phyloP scores from a whole-genome alignment of 768 basidiomycete species.

The Tylopilus felleus region DNA sequence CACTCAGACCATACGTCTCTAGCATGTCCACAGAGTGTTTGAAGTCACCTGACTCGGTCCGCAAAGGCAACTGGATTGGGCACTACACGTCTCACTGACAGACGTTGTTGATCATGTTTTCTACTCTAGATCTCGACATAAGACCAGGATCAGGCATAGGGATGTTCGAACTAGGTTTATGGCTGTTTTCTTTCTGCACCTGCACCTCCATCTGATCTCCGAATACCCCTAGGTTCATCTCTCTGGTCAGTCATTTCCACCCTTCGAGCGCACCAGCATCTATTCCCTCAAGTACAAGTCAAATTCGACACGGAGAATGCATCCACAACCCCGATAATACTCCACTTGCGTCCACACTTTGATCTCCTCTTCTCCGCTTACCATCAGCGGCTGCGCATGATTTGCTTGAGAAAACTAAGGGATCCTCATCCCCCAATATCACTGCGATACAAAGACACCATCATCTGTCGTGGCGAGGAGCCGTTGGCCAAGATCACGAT shows the following conservation, averaged over 20 bases:
- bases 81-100: not conserved
- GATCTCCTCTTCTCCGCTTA: constrained; percentile 82
- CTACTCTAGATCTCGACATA: constrained; percentile 71
- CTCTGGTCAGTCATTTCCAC: constrained; percentile 75
- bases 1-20: too few species aligned
- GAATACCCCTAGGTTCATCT: constrained; percentile 54
- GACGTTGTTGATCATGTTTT: constrained; percentile 45
- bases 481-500: constrained; percentile 62
- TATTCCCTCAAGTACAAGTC: constrained; percentile 78
- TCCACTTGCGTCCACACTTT: constrained; percentile 77
- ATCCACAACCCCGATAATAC: constrained; percentile 66
- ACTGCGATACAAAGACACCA: constrained; percentile 61
- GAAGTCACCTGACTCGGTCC: constrained; percentile 8
- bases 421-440: constrained; percentile 65
- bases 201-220: not conserved
- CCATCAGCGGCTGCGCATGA: constrained; percentile 76
- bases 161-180: constrained; percentile 69
- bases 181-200: not conserved
- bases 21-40: too few species aligned
- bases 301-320: constrained; percentile 77
- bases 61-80: constrained; percentile 8
- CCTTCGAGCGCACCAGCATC: constrained; percentile 59
- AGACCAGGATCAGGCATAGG: constrained; percentile 74
- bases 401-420: constrained; percentile 65
- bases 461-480: constrained; percentile 61